Conservation (phyloP, 1,284 basidiomycete species). For the Ceratobasidium sp. region DNA sequence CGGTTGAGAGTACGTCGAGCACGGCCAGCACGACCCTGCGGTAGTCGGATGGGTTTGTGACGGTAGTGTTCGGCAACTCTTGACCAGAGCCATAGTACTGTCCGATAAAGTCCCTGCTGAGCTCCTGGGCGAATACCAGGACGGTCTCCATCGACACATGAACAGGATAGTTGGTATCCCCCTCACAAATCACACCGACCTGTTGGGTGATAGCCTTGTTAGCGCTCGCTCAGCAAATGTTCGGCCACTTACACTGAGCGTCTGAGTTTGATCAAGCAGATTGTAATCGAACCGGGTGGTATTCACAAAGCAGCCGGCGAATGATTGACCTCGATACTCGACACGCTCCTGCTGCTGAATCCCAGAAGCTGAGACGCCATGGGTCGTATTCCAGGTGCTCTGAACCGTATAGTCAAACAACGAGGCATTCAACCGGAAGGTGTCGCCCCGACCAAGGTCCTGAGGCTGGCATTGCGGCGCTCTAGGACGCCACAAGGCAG, state of each 20-base stretch:
- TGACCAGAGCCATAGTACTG: conserved; percentile 25
- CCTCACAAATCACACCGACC: conserved; percentile 28
- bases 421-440: background rate
- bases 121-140: background rate
- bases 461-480: conserved; percentile 4
- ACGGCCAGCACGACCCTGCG: too few relatives aligned
- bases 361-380: background rate
- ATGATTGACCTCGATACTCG: too few relatives aligned
- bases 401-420: background rate
- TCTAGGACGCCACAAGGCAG: background rate
- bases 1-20: too few relatives aligned
- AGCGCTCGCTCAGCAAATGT: background rate
- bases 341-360: conserved; percentile 6
- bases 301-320: conserved; percentile 18
- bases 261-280: conserved; percentile 2
- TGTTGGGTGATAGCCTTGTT: background rate
- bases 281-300: conserved; percentile 32
- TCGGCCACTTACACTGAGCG: conserved; percentile 8
- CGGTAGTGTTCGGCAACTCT: background rate
- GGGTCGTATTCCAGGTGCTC: conserved; percentile 6
- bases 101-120: conserved; percentile 30
- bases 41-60: too few relatives aligned
- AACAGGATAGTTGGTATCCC: background rate
- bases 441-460: conserved; percentile 12
- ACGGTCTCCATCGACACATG: conserved; percentile 17